phyloP scores from a whole-genome alignment of 768 basidiomycete species.

The Lyophyllum decastes region DNA sequence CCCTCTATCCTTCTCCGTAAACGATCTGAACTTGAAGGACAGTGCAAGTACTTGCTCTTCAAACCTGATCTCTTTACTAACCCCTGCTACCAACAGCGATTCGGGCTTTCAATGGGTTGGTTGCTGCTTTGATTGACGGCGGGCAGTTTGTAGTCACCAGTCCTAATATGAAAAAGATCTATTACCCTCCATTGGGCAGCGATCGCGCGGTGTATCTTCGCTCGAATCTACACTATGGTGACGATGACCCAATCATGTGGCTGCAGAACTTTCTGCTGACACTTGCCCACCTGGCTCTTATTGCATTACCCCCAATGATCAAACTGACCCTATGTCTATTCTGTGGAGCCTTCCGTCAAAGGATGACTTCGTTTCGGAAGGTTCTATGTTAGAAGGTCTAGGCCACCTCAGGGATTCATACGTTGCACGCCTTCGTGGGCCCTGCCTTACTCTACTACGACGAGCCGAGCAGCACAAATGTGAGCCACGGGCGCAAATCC shows the following conservation, averaged over 20 bases:
- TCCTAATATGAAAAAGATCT: not conserved
- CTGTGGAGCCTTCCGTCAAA: not conserved
- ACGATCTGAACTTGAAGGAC: too few species aligned
- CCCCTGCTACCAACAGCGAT: not conserved
- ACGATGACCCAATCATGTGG: not conserved
- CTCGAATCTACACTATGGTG: not conserved
- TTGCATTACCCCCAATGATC: not conserved
- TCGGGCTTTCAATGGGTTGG: constrained; percentile 1
- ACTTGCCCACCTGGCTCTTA: not conserved
- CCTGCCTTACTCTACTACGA: too few species aligned
- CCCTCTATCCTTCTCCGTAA: too few species aligned
- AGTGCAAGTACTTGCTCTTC: too few species aligned
- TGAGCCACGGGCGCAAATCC: too few species aligned
- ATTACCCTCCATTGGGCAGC: not conserved
- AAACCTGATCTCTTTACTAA: too few species aligned
- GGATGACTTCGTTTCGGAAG: too few species aligned
- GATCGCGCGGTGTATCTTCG: not conserved
- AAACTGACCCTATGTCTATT: not conserved
- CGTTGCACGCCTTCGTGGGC: too few species aligned
- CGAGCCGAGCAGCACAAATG: too few species aligned
- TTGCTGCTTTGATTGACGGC: not conserved
- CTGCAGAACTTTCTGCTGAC: not conserved
- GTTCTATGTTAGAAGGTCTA: too few species aligned
- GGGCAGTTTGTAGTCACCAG: not conserved
- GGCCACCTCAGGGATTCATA: too few species aligned